Conservation (phyloP, 257 asterid genomes). For the Solanum chmielewskii region DNA sequence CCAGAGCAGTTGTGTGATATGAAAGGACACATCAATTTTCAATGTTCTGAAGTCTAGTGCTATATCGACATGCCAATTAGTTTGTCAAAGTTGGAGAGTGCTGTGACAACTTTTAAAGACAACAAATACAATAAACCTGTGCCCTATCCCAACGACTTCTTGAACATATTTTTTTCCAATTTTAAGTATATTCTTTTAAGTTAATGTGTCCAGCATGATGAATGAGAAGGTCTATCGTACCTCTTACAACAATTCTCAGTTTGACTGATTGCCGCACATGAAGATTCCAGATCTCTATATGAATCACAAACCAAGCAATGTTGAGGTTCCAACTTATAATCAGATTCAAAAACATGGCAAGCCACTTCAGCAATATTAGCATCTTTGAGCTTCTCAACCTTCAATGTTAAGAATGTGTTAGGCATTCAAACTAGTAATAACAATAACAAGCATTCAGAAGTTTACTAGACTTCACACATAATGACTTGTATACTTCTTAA, state of each 20-base stretch:
- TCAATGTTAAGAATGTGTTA: not conserved
- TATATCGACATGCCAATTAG: not conserved
- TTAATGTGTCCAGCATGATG: not conserved
- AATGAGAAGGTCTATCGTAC: constrained; percentile 17
- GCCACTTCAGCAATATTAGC: constrained; percentile 31
- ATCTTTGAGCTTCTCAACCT: constrained; percentile 23
- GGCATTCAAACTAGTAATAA: not conserved
- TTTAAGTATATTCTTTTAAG: not conserved
- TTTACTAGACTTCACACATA: not conserved
- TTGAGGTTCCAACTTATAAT: constrained; percentile 32
- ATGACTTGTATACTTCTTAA: not conserved
- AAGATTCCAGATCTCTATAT: constrained; percentile 44
- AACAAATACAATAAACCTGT: not conserved
- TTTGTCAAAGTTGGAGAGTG: not conserved
- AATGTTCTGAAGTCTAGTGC: not conserved
- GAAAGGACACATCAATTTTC: not conserved
- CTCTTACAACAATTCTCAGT: constrained; percentile 42
- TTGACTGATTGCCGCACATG: constrained; percentile 24
- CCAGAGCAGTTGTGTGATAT: not conserved
- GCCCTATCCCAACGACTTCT: not conserved
- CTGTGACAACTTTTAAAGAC: not conserved
- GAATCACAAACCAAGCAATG: constrained; percentile 58
- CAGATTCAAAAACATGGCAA: constrained; percentile 17
- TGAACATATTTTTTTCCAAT: not conserved
- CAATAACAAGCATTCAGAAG: not conserved